Base-by-base conservation (phyloP, 2,329 filamentous ascomycete genomes). In the Hypoxylon rubiginosum region DNA sequence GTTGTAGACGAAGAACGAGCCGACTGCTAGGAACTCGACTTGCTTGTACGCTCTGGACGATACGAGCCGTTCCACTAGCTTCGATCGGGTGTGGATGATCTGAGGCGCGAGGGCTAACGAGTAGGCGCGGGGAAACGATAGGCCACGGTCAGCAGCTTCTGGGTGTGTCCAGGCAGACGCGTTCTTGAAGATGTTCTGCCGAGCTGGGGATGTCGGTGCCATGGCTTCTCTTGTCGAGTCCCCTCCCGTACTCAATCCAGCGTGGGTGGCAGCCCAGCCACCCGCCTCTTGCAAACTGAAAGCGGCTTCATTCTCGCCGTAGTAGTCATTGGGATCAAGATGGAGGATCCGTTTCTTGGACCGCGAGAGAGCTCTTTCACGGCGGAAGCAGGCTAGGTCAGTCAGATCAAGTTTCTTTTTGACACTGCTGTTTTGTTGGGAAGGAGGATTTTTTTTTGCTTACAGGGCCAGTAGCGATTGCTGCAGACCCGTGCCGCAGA, bases 271-370 rank as follows among this genome's bases (percentile, higher is more conserved):
- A 48, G 85, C 89, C 93, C 94, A 98, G 39, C 85, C 84, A 71
- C 94, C 90, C 39, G 88, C 90, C 77, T 97, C 95, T 67, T 92
- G 87, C 36, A 97, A 83, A 79, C 90, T 96, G 71, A 98, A 87
- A 1, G 93, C 93, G 68, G 95, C 94, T 77, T 97, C 93, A 41
- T 90, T 79, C 57, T 92, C 92, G 74, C 95, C 95, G 81, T 98
- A 98, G 80, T 93, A 97, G 67, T 90, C 85, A 81, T 97, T 94
- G 69, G 88, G 86, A 77, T 98, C 95, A 77, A 97, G 83, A 78
- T 98, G 95, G 65, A 98, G 87, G 71, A 97, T 88, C 74, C 93
- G 96, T 84, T 97, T 97, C 77, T 90, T 91, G 68, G 94, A 97
- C 76, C 94, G 91, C 72, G 95, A 98, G 74, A 98, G 86, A 75